Evolutionary conservation across 2,329 filamentous ascomycete genomes (phyloP), one percentile per base, ranked within the genome.

Genomic region (Ophiostoma populinum): DNA sequence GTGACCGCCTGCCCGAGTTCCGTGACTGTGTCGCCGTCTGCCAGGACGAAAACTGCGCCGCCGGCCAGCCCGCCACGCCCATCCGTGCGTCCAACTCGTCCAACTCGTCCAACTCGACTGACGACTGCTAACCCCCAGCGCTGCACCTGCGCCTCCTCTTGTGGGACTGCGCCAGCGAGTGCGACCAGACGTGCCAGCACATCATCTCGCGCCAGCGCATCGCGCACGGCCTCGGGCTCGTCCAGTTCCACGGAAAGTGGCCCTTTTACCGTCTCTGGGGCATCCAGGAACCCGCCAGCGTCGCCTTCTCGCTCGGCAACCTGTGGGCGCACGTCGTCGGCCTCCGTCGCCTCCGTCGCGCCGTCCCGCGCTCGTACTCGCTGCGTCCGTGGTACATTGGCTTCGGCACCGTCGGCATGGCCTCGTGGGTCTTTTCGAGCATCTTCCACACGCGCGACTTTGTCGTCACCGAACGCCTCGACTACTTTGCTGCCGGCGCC

Each of bases 181-280:
- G 90, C 72, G 86, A 98, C 63, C 92, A 98, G 62, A 78, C 81
- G 41, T 98, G 90, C 64, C 90, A 98, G 55, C 87, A 92, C 64
- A 78, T 93, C 53, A 67, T 92, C 40, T 95, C 90, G 38, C 58
- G 70, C 46, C 59, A 60, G 39, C 82, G 87, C 43, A 58, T 85
- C 44, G 61, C 69, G 18, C 62, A 68, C 42, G 67, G 72, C 40
- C 69, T 72, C 20, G 68, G 75, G 9, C 57, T 94, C 33, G 76
- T 87, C 38, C 90, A 98, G 59, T 98, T 86, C 63, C 85, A 98
- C 61, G 90, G 90, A 21, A 98, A 98, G 68, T 98, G 90, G 90
- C 90, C 90, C 25, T 98, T 98, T 59, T 65, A 76, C 55, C 80
- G 90, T 45, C 68, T 94, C 50, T 58, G 92, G 36, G 90, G 90